Evolutionary conservation across 2,329 filamentous ascomycete genomes (phyloP), one percentile per base, ranked within the genome.

Genomic region (Eutypella sp.): DNA sequence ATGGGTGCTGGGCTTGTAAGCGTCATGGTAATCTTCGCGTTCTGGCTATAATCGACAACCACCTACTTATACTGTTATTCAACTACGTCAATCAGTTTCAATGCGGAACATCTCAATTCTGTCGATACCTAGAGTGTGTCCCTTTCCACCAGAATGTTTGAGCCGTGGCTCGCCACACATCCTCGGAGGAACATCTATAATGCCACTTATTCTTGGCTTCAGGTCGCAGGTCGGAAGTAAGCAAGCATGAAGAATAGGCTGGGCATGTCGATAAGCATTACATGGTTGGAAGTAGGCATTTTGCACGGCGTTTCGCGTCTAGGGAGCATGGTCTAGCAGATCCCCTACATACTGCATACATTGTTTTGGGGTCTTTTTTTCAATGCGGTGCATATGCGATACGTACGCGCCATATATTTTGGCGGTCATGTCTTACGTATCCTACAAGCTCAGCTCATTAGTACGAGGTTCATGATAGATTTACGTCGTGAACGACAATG

Each of bases 21-120:
- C 27, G 72, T 78, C n/a, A 74, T 76, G 73, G 61, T 78, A 48
- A 64, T 74, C 34, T 76, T 78, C 50, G 68, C 74, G 27, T 67
- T 74, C 48, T 76, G 73, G 70, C 57, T 78, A 47, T 76, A 61
- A 67, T 40, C 29, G 29, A 33, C 29, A 15, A 15, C 13, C 13
- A 29, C 25, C 25, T 39, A 39, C 23, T 39, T 16, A 13, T 7
- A 16, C 18, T 39, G 6, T 7, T 20, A 42, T 42, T 33, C 27
- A 31, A 42, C 2, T 42, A 23, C 10, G 27, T n/a, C 13, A 18
- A 22, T 20, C 10, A 16, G 41, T n/a, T n/a, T n/a, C n/a, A n/a
- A n/a, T n/a, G n/a, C n/a, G 31, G 31, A 33, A 16, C 15, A 33
- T 33, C 10, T 33, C 31, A 16, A 16, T 23, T 40, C 20, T n/a